Evolutionary conservation across 805 yeast genomes (phyloP).

Genomic region (Saccharomycopsis schoenii): DNA sequence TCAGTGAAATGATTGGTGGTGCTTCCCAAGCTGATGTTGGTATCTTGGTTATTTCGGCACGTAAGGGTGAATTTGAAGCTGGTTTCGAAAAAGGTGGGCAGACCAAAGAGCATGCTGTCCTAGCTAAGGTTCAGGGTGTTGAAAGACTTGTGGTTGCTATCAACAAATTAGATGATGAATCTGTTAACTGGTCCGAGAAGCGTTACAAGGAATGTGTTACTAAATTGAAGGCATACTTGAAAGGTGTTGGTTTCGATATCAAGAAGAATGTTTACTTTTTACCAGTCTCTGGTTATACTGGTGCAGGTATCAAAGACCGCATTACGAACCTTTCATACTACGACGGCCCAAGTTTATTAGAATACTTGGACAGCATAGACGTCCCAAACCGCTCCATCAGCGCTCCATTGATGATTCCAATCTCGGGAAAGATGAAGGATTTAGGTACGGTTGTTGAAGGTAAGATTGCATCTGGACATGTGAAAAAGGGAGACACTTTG

Average conservation of each 20-base stretch:
- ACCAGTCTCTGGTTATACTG: conserved; percentile 98
- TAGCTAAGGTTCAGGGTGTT: conserved; percentile 98
- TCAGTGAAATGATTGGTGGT: conserved; percentile 99
- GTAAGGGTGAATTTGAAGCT: conserved; percentile 99
- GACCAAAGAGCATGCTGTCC: conserved; percentile 93
- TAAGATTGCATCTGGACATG: conserved; percentile 91
- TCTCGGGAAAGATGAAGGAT: conserved; percentile 91
- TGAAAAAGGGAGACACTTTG: conserved; percentile 67
- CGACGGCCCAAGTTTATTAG: conserved; percentile 83
- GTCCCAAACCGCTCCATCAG: conserved; percentile 77
- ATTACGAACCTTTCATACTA: conserved; percentile 81
- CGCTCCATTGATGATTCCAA: conserved; percentile 96
- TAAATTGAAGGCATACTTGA: conserved; percentile 69
- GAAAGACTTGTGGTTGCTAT: conserved; percentile 87
- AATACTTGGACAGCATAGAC: conserved; percentile 76
- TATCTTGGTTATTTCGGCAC: conserved; percentile 90
- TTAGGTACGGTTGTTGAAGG: conserved; percentile 98
- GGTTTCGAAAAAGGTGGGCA: conserved; percentile 99
- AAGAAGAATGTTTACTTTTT: conserved; percentile 81
- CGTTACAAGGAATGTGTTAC: conserved; percentile 92
- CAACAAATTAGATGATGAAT: conserved; percentile 98
- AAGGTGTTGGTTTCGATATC: conserved; percentile 76
- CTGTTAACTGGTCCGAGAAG: conserved; percentile 91
- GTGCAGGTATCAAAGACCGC: conserved; percentile 90
- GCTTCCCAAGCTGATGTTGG: conserved; percentile 99